Conservation (phyloP, 108 stramenopile genomes). For the Pseudonitzschia multiseries region DNA sequence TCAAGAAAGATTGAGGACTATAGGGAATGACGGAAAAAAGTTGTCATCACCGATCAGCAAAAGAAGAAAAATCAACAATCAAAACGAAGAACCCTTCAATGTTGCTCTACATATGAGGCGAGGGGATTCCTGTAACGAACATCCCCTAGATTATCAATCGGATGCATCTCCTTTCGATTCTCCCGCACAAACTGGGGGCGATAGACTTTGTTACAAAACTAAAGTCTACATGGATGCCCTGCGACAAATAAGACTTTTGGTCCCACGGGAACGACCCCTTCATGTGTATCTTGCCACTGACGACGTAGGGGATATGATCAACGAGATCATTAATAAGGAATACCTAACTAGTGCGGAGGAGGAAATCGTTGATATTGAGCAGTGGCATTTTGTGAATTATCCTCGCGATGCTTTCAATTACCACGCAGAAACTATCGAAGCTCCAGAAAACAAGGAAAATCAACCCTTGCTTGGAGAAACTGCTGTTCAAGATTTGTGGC, state of each 20-base stretch:
- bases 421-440: slow-evolving; percentile 18
- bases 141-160: slow-evolving; percentile 5
- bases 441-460: slow-evolving; percentile 7
- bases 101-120: slow-evolving; percentile 31
- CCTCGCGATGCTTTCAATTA: slow-evolving; percentile 19
- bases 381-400: slow-evolving; percentile 25
- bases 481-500: slow-evolving; percentile 34
- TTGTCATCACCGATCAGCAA: background rate
- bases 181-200: slow-evolving; percentile 2
- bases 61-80: background rate
- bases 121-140: slow-evolving; percentile 32
- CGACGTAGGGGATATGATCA: slow-evolving; percentile 12
- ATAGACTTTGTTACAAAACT: slow-evolving; percentile 25
- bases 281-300: slow-evolving; percentile 34
- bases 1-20: background rate
- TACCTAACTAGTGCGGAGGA: background rate
- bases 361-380: slow-evolving; percentile 1
- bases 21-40: background rate
- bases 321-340: slow-evolving; percentile 15
- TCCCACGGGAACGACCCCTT: background rate
- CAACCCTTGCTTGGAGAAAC: slow-evolving; percentile 21
- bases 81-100: slow-evolving; percentile 13
- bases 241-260: slow-evolving; percentile 12
- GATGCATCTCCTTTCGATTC: slow-evolving; percentile 18
- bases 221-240: slow-evolving; percentile 22